Percentiles rank a stretch among this genome's conserved stretches.
Conservation (phyloP, 805 yeast genomes). For the Candida incommunis region DNA sequence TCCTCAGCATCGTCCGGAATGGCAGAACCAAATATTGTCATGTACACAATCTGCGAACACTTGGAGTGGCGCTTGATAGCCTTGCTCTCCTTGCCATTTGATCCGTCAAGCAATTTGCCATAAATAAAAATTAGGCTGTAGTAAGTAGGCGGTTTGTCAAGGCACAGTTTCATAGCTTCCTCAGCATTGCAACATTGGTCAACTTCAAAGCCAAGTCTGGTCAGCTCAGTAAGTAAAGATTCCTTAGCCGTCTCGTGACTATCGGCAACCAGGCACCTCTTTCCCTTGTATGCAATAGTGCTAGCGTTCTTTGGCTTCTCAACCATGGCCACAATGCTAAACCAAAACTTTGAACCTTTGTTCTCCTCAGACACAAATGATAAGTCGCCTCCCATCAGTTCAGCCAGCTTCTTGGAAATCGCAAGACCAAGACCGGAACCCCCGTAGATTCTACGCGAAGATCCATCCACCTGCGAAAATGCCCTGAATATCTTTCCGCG, state of each 20-base stretch:
- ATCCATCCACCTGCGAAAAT: constrained; percentile 43
- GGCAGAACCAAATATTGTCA: constrained; percentile 15
- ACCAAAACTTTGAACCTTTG: constrained; percentile 32
- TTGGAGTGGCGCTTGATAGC: constrained; percentile 8
- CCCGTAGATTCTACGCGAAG: constrained; percentile 36
- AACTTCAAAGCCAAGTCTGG: constrained; percentile 24
- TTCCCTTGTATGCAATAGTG: constrained; percentile 7
- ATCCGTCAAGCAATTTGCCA: constrained; percentile 7
- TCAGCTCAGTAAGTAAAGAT: constrained; percentile 23
- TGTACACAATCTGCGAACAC: constrained; percentile 10
- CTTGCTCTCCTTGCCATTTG: constrained; percentile 6
- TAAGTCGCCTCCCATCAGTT: constrained; percentile 34
- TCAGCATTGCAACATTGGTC: constrained; percentile 12
- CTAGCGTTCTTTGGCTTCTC: constrained; percentile 14
- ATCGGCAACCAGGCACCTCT: constrained; percentile 23
- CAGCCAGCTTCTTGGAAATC: constrained; percentile 33
- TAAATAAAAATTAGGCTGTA: constrained; percentile 12
- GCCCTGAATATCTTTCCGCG: constrained; percentile 35
- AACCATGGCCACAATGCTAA: constrained; percentile 23
- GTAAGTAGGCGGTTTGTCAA: constrained; percentile 5
- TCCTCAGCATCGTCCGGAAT: constrained; percentile 12
- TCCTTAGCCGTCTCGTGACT: constrained; percentile 19
- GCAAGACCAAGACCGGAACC: constrained; percentile 40
- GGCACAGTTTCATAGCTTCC: constrained; percentile 10
- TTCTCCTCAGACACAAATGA: constrained; percentile 33